These are phyloP conservation scores for Triglochin maritima DNA, from an alignment of 106 monocot species.

Conservation along the genomic window DNA sequence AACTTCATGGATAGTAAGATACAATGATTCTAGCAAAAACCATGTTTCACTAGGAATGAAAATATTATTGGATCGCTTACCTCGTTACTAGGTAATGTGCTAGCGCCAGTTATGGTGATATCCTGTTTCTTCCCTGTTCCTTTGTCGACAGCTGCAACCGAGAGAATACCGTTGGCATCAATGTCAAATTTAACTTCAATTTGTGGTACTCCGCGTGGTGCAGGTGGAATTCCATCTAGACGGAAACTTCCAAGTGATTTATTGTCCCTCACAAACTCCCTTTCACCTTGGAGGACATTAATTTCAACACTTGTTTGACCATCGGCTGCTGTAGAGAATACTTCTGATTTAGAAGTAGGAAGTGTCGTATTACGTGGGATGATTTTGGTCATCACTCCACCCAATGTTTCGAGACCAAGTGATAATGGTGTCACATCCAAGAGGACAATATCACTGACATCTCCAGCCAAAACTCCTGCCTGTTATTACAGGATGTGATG, in stretches of 20 bases:
- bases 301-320: conserved; percentile 90
- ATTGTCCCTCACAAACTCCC: conserved; percentile 89
- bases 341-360: conserved; percentile 90
- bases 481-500: conserved; percentile 13
- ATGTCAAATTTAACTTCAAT: conserved; percentile 94
- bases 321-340: conserved; percentile 92
- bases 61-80: too few relatives aligned
- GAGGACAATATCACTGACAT: conserved; percentile 89
- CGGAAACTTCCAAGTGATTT: conserved; percentile 86
- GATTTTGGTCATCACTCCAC: conserved; percentile 97
- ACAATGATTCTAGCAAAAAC: too few relatives aligned
- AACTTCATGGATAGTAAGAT: too few relatives aligned
- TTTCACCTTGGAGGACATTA: conserved; percentile 83
- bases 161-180: conserved; percentile 90
- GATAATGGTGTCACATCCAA: conserved; percentile 81
- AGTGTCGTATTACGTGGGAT: conserved; percentile 83
- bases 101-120: conserved; percentile 23
- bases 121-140: conserved; percentile 22
- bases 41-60: too few relatives aligned
- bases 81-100: conserved; percentile 23
- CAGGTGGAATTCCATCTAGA: conserved; percentile 83
- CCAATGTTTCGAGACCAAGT: conserved; percentile 73
- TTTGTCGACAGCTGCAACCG: conserved; percentile 49
- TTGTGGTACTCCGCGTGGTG: conserved; percentile 79
- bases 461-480: conserved; percentile 86